Base-by-base conservation (phyloP, 257 asterid species). In the Ophiorrhiza pumila region DNA sequence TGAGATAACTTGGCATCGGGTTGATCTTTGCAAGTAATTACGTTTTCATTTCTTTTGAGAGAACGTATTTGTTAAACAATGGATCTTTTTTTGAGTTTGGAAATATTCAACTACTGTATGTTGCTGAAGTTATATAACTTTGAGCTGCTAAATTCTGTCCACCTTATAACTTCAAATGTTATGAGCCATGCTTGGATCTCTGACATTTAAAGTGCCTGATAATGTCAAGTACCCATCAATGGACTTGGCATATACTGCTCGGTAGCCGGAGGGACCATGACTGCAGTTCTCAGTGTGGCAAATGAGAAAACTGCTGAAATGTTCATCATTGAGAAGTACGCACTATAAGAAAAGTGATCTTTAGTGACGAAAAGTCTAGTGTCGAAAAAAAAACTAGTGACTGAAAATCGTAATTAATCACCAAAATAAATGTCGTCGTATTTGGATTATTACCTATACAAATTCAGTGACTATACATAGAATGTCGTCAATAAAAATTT, bases 261-360 rank as follows among this genome's bases (percentile, higher is more conserved):
- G 99, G 4, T 89, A 77, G 97, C 96, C 0, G 99, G 97, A 23
- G 99, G 98, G 68, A 95, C 98, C 72, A 95, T 95, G 99, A 95
- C 99, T 0, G 98, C 97, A 35, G 99, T 95, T 80, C 91, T 95
- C 31, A 95, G 99, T 68, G 99, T 98, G 17, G 99, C 99, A 55
- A 95, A 95, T 43, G 98, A 95, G 85, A 95, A 90, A 84, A 98
- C 99, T 25, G 99, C 92, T 7, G 99, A 95, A 78, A 70, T 95
- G 85, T 95, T 95, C 72, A 95, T 95, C 77, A 67, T 82, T 59
- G 96, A 87, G 71, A 82, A 89, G 99, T 95, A 77, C 46, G n/a
- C n/a, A n/a, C n/a, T n/a, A n/a, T n/a, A n/a, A n/a, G n/a, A n/a
- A n/a, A n/a, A n/a, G n/a, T n/a, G n/a, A n/a, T n/a, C n/a, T n/a